Evolutionary conservation across 495 filamentous ascomycete species (phyloP), one percentile per base, ranked within the genome.

Genomic region (Xylaria intraflava): DNA sequence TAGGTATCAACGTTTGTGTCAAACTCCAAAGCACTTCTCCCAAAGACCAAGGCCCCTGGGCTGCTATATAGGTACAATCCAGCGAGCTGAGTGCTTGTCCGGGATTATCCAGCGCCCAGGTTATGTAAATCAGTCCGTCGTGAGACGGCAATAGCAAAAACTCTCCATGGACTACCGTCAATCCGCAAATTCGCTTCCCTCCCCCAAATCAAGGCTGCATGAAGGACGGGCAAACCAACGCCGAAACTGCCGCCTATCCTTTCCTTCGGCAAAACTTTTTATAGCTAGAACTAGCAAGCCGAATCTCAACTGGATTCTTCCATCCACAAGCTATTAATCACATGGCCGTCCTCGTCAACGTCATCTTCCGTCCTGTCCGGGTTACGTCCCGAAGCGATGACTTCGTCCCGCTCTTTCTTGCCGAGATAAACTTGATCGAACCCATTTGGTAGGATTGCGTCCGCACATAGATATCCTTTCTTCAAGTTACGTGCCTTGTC

Each of bases 401-500:
- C 69, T 3, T 61, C 52, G 0, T 64, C 58, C 30, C 57, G 67
- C 67, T 82, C 77, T 56, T 79, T 80, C 49, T 68, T 66, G 33
- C 75, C 70, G 17, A 82, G 60, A 5, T 68, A 64, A 26, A 82
- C 66, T 5, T 70, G 55, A 40, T 80, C 76, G 50, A 82, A 80
- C 2, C 75, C 74, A 0, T 52, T 38, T 2, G 78, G 78, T 16
- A 82, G 58, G 9, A 65, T 3, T 3, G 31, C 52, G 55, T 71
- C 72, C 10, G 51, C 47, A 78, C 78, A 80, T 4, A 86, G 64
- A 49, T 72, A 81, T 50, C 74, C 75, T 31, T 79, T 74, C 59
- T 85, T 85, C 48, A 87, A 61, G 51, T 83, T 75, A 8, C 82
- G 72, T 40, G 81, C 84, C 64, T 86, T 88, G 69, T 88, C 83